These are phyloP conservation scores for Vitrella brassicaformis DNA, from an alignment of 73 alveolate genomes.

Conservation along the genomic window DNA sequence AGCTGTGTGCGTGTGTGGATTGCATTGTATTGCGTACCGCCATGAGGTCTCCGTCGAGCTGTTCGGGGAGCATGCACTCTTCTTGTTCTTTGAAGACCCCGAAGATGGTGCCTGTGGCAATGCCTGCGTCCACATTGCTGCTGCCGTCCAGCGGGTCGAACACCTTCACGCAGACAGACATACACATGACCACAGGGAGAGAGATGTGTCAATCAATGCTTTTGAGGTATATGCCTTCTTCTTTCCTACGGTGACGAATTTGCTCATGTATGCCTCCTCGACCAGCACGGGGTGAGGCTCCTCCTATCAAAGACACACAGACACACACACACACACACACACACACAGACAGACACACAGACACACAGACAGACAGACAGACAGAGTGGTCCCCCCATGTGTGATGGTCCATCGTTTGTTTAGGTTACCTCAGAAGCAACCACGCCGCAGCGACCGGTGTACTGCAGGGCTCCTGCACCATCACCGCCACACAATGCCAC, in stretches of 20 bases:
- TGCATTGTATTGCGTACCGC: no score
- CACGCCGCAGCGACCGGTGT: conserved; percentile 33
- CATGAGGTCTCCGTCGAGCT: no score
- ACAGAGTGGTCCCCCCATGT: neutral
- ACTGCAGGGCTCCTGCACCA: neutral
- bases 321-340: conserved; percentile 1
- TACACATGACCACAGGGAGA: neutral
- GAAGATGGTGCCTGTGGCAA: conserved; percentile 32
- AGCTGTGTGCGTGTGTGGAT: no score
- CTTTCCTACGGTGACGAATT: neutral
- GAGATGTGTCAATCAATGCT: neutral
- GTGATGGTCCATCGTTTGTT: no score
- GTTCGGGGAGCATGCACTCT: neutral
- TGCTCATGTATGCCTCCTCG: neutral
- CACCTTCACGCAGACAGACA: neutral
- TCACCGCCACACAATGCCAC: neutral
- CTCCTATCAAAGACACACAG: neutral
- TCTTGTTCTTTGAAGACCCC: conserved; percentile 9
- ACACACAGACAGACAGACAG: neutral
- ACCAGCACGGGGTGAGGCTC: neutral
- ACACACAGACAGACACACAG: neutral
- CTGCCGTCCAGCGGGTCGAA: conserved; percentile 37
- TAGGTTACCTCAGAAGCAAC: conserved; percentile 27
- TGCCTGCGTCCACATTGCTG: conserved; percentile 38
- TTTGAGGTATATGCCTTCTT: neutral